These are phyloP conservation scores for Hemileccinum impolitum DNA, from an alignment of 768 basidiomycete genomes.

Conservation along the genomic window DNA sequence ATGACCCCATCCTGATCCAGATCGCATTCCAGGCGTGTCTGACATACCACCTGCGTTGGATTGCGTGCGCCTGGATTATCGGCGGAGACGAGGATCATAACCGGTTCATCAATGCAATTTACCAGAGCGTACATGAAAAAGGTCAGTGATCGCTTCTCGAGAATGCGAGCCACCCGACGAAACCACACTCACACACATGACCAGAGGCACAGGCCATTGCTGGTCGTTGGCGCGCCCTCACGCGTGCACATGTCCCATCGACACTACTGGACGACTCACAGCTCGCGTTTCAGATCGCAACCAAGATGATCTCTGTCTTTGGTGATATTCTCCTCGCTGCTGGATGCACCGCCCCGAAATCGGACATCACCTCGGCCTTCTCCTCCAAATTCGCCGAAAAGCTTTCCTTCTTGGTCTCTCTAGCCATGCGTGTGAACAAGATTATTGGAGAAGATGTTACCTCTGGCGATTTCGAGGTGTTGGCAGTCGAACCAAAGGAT, in stretches of 20 bases:
- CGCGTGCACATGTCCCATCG: constrained; percentile 30
- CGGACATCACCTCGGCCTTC: constrained; percentile 37
- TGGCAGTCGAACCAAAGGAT: constrained; percentile 23
- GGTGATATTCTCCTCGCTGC: constrained; percentile 28
- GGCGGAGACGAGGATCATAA: constrained; percentile 24
- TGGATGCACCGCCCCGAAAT: constrained; percentile 21
- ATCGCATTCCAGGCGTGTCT: constrained; percentile 35
- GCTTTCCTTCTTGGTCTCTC: constrained; percentile 40
- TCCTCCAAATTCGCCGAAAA: constrained; percentile 42
- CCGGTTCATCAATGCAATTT: constrained; percentile 27
- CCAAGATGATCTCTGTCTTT: constrained; percentile 24
- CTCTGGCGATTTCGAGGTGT: constrained; percentile 31
- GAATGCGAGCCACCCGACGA: not conserved
- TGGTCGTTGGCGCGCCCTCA: constrained; percentile 44
- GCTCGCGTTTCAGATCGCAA: constrained; percentile 21
- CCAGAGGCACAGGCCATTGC: constrained; percentile 44
- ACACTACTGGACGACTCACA: constrained; percentile 21
- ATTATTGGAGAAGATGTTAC: constrained; percentile 30
- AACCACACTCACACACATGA: not conserved
- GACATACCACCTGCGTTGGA: constrained; percentile 26
- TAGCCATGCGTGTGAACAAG: constrained; percentile 47
- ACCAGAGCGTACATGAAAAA: constrained; percentile 32
- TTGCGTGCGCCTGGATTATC: constrained; percentile 28
- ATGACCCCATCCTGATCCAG: constrained; percentile 36
- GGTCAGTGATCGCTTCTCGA: constrained; percentile 27